Evolutionary conservation across 495 filamentous ascomycete genomes (phyloP), one percentile per base, ranked within the genome.

Genomic region (Annulohypoxylon bovei): DNA sequence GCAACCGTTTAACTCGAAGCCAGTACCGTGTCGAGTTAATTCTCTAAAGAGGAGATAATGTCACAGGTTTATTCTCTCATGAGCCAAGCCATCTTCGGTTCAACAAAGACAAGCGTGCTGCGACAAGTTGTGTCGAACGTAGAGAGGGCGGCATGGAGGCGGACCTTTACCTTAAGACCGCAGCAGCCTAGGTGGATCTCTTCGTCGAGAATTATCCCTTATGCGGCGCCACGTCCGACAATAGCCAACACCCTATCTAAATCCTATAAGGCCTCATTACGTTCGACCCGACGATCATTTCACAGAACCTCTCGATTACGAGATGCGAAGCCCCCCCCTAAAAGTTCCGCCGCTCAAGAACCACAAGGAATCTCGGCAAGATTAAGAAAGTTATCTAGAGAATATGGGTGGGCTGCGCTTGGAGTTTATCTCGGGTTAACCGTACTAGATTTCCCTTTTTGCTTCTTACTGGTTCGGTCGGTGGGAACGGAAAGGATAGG

Each of bases 401-500:
- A 98, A 80, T 99, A 99, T 77, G 95, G 95, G 39, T 98, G 94
- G 92, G 86, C 92, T 8, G 94, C 94, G 1, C 77, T 97, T n/a
- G 94, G 95, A 6, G 91, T 99, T 1, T 99, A 99, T 79, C 78
- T 97, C 7, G 80, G 80, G 0, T 81, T 99, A 37, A 93, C 90
- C 0, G 91, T 92, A 11, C 81, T 98, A 65, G 95, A 99, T 75
- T 97, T 98, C 70, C 95, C 95, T 0, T 92, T 99, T 76, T 98
- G 94, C 79, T 99, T 97, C 78, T 79, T 95, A 23, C 87, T 93
- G 1, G 95, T 99, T 18, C 86, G 91, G 18, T 83, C 86, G 39
- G 83, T 98, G 3, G 95, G 95, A 18, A 91, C 90, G 0, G 95
- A 99, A 20, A 86, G 86, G 37, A 94, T 99, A 71, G 94, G 92